A percentile compares a stretch with the other conserved stretches of the same genome.
Conservation (phyloP, 2,329 filamentous ascomycete genomes). For the Pezicula carpinea region DNA sequence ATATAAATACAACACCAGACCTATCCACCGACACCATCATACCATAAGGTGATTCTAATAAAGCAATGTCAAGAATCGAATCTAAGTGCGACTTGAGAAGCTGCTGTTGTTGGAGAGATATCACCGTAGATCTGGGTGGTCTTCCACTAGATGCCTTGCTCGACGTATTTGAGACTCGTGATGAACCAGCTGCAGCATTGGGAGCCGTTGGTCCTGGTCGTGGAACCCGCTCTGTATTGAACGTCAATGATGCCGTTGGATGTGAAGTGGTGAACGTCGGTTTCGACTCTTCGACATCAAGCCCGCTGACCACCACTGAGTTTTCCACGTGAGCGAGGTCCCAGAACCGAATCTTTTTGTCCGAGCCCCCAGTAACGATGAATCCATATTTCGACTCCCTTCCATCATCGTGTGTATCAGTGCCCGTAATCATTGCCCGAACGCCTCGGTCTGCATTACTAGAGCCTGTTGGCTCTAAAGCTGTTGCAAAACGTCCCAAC, state of each 20-base stretch:
- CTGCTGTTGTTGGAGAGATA: slow-evolving; percentile 82
- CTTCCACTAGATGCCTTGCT: slow-evolving; percentile 30
- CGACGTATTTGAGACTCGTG: slow-evolving; percentile 19
- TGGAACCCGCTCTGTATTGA: slow-evolving; percentile 55
- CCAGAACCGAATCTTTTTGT: slow-evolving; percentile 93
- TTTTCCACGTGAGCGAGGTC: slow-evolving; percentile 74
- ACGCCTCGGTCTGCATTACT: slow-evolving; percentile 62
- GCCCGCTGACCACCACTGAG: slow-evolving; percentile 76
- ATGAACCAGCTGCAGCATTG: slow-evolving; percentile 24
- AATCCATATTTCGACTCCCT: slow-evolving; percentile 75
- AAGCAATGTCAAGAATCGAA: slow-evolving; percentile 78
- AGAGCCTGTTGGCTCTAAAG: slow-evolving; percentile 56
- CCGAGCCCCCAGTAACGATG: slow-evolving; percentile 80
- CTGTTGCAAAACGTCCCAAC: slow-evolving; percentile 77
- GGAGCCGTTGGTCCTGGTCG: slow-evolving; percentile 24
- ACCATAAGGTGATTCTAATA: slow-evolving; percentile 83
- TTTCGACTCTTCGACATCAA: slow-evolving; percentile 63
- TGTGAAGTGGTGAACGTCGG: slow-evolving; percentile 68
- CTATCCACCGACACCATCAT: slow-evolving; percentile 92
- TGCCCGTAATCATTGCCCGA: slow-evolving; percentile 68
- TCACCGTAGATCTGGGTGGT: slow-evolving; percentile 73
- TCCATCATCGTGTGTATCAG: slow-evolving; percentile 64
- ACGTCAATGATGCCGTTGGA: slow-evolving; percentile 55
- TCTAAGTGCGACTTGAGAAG: slow-evolving; percentile 84
- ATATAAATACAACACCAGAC: slow-evolving; percentile 85